phyloP scores from a whole-genome alignment of 225 moss, liverwort and hornwort genomes.

The Rhytidiadelphus loreus region DNA sequence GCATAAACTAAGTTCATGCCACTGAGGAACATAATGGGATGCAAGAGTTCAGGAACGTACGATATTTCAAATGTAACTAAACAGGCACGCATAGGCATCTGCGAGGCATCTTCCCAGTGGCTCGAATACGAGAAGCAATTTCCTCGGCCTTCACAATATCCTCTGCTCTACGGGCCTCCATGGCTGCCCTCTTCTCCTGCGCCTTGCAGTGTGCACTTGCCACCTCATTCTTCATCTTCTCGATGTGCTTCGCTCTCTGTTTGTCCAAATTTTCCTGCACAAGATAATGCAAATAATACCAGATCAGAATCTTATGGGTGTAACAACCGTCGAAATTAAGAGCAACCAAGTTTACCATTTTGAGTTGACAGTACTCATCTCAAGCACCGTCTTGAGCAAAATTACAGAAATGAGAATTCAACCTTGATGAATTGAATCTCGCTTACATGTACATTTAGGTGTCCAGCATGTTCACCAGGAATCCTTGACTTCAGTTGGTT shows the following conservation, averaged over 20 bases:
- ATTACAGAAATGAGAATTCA: neutral
- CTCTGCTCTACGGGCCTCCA: constrained; percentile 28
- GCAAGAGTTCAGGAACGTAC: neutral
- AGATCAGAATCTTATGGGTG: neutral
- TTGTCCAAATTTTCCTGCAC: constrained; percentile 24
- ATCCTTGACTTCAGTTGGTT: neutral
- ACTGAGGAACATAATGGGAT: neutral
- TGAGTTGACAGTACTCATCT: neutral
- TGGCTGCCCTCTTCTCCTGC: constrained; percentile 28
- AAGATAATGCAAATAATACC: neutral
- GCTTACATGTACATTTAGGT: neutral
- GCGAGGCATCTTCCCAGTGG: constrained; percentile 36
- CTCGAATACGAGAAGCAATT: constrained; percentile 18
- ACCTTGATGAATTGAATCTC: neutral
- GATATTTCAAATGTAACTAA: neutral
- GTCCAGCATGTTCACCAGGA: neutral
- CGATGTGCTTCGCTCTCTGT: constrained; percentile 24
- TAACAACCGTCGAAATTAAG: neutral
- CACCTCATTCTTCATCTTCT: constrained; percentile 40
- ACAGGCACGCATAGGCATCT: constrained; percentile 15
- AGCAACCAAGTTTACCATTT: neutral
- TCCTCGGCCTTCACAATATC: constrained; percentile 33
- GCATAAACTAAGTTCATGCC: neutral
- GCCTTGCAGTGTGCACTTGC: constrained; percentile 26
- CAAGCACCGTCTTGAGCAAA: neutral